Percentiles rank a stretch among this genome's conserved stretches.
Conservation (phyloP, 768 basidiomycete genomes). For the Obba rivulosa region DNA sequence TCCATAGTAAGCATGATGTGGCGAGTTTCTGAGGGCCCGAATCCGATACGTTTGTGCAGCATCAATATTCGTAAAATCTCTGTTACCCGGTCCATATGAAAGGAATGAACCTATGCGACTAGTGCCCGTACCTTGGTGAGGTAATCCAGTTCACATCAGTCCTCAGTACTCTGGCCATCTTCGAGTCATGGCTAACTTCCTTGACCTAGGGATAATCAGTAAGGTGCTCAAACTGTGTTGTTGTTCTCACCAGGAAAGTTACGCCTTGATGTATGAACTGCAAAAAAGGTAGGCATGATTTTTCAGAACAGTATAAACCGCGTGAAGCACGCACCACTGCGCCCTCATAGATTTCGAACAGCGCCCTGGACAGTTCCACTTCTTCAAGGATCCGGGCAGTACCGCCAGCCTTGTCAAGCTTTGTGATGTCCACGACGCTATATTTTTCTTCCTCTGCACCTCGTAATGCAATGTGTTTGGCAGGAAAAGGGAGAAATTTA, state of each 20-base stretch:
- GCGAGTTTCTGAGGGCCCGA: slow-evolving; percentile 52
- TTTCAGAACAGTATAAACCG: neutral
- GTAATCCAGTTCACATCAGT: slow-evolving; percentile 87
- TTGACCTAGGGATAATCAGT: slow-evolving; percentile 42
- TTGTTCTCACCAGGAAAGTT: slow-evolving; percentile 60
- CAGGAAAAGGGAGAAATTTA: slow-evolving; percentile 73
- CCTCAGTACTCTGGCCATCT: slow-evolving; percentile 60
- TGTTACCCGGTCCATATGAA: neutral
- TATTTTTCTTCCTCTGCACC: slow-evolving; percentile 78
- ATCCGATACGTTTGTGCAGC: slow-evolving; percentile 74
- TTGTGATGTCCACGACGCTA: slow-evolving; percentile 60
- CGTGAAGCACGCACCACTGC: slow-evolving; percentile 52
- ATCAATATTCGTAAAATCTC: slow-evolving; percentile 59
- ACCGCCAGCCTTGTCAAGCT: slow-evolving; percentile 30
- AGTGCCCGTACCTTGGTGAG: slow-evolving; percentile 17
- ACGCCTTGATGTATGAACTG: slow-evolving; percentile 88
- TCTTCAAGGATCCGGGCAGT: slow-evolving; percentile 62
- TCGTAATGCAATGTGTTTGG: slow-evolving; percentile 67
- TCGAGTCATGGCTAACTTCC: slow-evolving; percentile 77
- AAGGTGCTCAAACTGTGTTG: neutral
- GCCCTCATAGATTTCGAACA: slow-evolving; percentile 89
- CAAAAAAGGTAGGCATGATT: slow-evolving; percentile 3
- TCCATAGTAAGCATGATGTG: slow-evolving; percentile 63
- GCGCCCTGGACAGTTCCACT: slow-evolving; percentile 73
- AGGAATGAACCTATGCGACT: neutral